phyloP scores from a whole-genome alignment of 2,329 filamentous ascomycete species.

The Venturiaceae sp. region DNA sequence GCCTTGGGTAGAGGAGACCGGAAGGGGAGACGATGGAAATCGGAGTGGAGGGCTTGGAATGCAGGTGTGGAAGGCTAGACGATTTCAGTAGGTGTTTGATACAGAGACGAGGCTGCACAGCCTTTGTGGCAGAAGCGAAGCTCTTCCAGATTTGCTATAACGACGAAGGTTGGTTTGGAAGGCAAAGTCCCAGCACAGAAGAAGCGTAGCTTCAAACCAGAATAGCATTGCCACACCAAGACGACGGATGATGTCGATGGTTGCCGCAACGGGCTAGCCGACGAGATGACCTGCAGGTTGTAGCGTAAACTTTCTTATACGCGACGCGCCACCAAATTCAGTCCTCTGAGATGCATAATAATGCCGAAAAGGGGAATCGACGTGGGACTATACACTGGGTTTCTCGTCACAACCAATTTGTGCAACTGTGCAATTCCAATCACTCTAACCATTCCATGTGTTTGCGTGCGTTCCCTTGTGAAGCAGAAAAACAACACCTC shows the following conservation, averaged over 20 bases:
- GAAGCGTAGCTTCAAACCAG: too few species aligned
- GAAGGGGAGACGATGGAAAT: not conserved
- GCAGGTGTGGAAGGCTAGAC: constrained; percentile 5
- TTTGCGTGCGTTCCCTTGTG: not conserved
- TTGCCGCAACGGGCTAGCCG: not conserved
- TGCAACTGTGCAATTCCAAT: not conserved
- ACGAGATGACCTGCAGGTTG: not conserved
- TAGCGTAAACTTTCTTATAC: not conserved
- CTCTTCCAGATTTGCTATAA: too few species aligned
- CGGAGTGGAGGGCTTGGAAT: not conserved
- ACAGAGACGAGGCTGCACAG: not conserved
- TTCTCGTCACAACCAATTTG: not conserved
- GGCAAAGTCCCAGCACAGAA: too few species aligned
- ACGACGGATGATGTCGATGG: not conserved
- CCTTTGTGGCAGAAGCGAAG: not conserved
- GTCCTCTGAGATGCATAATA: not conserved
- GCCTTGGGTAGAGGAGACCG: not conserved
- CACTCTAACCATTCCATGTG: not conserved
- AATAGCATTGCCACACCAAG: not conserved
- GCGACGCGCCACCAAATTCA: not conserved
- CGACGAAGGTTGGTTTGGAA: too few species aligned
- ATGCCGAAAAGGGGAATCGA: not conserved
- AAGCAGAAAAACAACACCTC: not conserved
- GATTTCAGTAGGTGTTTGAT: not conserved
- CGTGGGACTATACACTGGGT: not conserved